Evolutionary conservation across 805 yeast genomes (phyloP).

Genomic region (Suhomyces prunicola): DNA sequence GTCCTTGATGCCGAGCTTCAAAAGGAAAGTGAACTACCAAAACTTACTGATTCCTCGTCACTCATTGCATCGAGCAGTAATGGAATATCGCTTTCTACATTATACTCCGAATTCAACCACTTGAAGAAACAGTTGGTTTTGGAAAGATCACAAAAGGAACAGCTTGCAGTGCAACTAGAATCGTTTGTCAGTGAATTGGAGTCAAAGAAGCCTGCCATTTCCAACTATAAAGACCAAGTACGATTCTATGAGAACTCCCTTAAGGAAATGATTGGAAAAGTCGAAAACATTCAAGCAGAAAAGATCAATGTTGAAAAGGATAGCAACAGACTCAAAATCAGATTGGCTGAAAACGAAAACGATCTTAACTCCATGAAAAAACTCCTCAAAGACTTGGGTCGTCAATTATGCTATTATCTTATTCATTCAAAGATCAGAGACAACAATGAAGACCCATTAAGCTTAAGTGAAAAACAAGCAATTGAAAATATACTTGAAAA

Average conservation of each 20-base stretch:
- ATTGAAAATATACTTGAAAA: conserved; percentile 52
- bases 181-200: conserved; percentile 73
- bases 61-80: conserved; percentile 32
- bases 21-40: conserved; percentile 38
- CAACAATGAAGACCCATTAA: conserved; percentile 57
- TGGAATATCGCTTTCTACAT: conserved; percentile 62
- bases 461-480: conserved; percentile 61
- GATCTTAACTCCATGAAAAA: conserved; percentile 50
- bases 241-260: conserved; percentile 53
- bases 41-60: conserved; percentile 57
- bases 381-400: conserved; percentile 69
- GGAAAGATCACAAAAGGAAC: conserved; percentile 69
- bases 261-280: conserved; percentile 48
- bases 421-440: conserved; percentile 61
- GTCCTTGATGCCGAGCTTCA: conserved; percentile 38
- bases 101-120: conserved; percentile 61
- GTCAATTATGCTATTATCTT: conserved; percentile 74
- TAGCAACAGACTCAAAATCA: conserved; percentile 29
- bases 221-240: conserved; percentile 57
- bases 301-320: conserved; percentile 42
- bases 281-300: conserved; percentile 55
- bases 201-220: conserved; percentile 70
- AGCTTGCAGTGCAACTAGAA: conserved; percentile 68
- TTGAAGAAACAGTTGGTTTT: conserved; percentile 63
- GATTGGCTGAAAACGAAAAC: conserved; percentile 41